Evolutionary conservation across 495 filamentous ascomycete genomes (phyloP), one percentile per base, ranked within the genome.

Genomic region (Penicillium crystallinum): DNA sequence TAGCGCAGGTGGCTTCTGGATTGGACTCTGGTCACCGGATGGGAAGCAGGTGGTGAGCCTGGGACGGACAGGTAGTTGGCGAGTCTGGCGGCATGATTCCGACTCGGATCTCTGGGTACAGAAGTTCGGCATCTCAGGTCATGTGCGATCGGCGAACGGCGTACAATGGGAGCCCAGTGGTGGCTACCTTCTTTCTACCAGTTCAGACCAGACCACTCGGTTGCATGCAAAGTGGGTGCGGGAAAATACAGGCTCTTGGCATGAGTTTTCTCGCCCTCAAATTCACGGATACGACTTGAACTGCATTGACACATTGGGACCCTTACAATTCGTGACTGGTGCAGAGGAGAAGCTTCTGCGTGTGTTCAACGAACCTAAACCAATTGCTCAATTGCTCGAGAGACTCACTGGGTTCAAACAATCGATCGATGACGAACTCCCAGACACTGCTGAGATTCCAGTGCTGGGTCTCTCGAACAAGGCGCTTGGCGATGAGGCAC

Each of bases 251-350:
- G 56, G 60, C 45, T 84, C 87, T 27, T 98, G 95, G 95, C 93
- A 97, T 69, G 93, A 98, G 71, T 88, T 97, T 71, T 84, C 92
- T 6, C 80, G 93, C 39, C 95, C 93, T 15, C 93, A 99, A 62
- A 97, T 97, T 49, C 93, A 99, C 73, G 93, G 93, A 31, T 99
- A 99, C 63, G 93, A 97, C 65, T 77, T 99, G 54, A 99, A 97
- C 73, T 97, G 92, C 65, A 82, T 97, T 56, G 86, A 88, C 61
- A 80, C 85, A 4, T 65, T 96, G 21, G 81, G 82, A 4, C 64
- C 75, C 22, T 72, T 81, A 12, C 83, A 81, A 43, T 97, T 97
- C 60, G 83, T 99, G 22, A 92, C 90, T 37, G 93, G 93, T n/a
- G 93, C 93, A 31, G 95, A 99, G 59, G 93, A 99, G 73, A 99